Evolutionary conservation across 306 rosid species (phyloP).

Genomic region (Inga oerstediana): DNA sequence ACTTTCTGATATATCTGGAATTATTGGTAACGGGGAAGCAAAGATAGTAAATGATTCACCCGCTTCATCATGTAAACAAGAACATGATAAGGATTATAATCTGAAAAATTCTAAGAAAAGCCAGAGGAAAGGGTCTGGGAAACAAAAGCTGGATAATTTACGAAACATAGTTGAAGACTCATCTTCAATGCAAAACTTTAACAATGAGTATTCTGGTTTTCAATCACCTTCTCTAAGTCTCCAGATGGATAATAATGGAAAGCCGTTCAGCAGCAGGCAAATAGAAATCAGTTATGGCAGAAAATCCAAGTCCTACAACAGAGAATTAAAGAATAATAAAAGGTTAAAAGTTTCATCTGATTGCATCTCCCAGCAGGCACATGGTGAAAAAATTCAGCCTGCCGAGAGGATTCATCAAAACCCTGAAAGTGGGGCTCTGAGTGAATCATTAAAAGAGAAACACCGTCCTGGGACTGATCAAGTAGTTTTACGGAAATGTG

Average conservation of each 20-base stretch:
- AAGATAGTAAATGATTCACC: constrained; percentile 20
- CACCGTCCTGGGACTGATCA: constrained; percentile 33
- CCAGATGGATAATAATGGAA: constrained; percentile 31
- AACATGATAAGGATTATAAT: constrained; percentile 32
- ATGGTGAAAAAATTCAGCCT: constrained; percentile 32
- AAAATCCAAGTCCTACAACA: constrained; percentile 35
- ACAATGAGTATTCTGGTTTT: constrained; percentile 31
- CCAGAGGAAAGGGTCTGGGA: constrained; percentile 42
- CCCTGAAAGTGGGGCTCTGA: constrained; percentile 27
- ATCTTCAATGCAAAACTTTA: constrained; percentile 37
- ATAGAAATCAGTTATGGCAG: constrained; percentile 31
- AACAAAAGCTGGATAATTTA: constrained; percentile 44
- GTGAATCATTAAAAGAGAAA: constrained; percentile 42
- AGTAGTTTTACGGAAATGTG: constrained; percentile 53
- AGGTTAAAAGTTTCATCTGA: constrained; percentile 42
- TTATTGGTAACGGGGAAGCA: constrained; percentile 26
- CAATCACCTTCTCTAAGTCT: constrained; percentile 33
- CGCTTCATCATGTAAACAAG: constrained; percentile 39
- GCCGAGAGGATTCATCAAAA: constrained; percentile 26
- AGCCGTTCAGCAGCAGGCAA: constrained; percentile 11
- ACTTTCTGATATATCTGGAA: constrained; percentile 39
- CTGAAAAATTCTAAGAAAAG: constrained; percentile 41
- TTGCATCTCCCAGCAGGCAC: constrained; percentile 25
- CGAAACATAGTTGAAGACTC: constrained; percentile 37
- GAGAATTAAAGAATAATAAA: constrained; percentile 38